Conservation (phyloP, 192 early-diverging fungal species). For the Podila epigama region DNA sequence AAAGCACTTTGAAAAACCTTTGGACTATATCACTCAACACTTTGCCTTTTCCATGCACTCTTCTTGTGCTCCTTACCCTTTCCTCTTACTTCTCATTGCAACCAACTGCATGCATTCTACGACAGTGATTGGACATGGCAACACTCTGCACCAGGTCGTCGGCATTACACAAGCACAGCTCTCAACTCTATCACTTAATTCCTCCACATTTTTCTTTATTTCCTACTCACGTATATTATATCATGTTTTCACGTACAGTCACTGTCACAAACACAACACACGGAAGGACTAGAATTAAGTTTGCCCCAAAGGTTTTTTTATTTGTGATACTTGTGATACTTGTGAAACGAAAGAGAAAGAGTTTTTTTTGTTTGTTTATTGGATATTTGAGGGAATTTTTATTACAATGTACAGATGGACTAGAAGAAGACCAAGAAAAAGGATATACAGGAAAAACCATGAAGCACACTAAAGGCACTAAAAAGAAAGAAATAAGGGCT, state of each 20-base stretch:
- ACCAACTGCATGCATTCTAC: no score
- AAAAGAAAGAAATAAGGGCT: neutral
- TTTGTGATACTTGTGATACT: neutral
- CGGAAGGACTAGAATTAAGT: no score
- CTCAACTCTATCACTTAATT: neutral
- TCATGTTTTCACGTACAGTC: neutral
- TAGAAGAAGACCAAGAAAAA: neutral
- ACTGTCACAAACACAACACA: neutral
- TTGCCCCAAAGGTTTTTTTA: no score
- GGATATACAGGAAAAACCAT: slow-evolving; percentile 12
- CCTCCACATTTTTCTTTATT: neutral
- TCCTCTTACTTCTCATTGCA: neutral
- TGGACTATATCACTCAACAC: no score
- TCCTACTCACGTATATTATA: neutral
- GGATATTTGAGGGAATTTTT: neutral
- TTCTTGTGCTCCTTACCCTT: neutral
- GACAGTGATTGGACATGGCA: no score
- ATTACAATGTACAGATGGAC: neutral
- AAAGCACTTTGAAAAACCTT: no score
- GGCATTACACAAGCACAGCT: no score
- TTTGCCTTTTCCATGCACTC: neutral
- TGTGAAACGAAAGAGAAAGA: no score
- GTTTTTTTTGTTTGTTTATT: slow-evolving; percentile 4
- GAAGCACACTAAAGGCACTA: neutral
- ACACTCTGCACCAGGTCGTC: no score